Evolutionary conservation across 1,139 yeast genomes (phyloP), one percentile per base, ranked within the genome.

Genomic region (Pichia sp.): DNA sequence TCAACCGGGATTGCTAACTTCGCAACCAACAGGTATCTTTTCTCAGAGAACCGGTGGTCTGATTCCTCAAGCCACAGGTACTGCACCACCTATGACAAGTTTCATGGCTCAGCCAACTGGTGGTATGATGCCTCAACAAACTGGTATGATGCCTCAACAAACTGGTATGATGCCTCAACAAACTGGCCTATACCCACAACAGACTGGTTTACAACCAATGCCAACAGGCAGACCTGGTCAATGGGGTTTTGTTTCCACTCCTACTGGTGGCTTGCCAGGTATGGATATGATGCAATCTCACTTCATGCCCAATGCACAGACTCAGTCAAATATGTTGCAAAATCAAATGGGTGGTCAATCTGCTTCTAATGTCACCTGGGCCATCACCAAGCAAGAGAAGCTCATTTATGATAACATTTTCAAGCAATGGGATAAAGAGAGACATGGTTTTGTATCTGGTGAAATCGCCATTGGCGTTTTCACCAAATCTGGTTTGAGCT

Each of bases 381-480:
- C 91, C 21, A 78, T 88, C 53, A 72, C 93, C 32, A 78, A 80
- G 50, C 91, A 85, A 50, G 98, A 91, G 54, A 88, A 87, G 56
- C 71, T 69, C 42, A 75, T 87, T 38, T 88, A 87, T 59, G 96
- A 87, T 55, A 83, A 82, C 35, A 83, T 88, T 41, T 91, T 88
- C 60, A 69, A 69, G 37, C 94, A 94, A 30, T 88, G 95, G 87
- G 96, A 88, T 56, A 66, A 74, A 15, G 56, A 67, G 22, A 69
- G 70, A 33, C 67, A 64, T 34, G 97, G 98, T 0, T 71, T 63
- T 44, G 69, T 91, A 38, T 80, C 77, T 39, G 95, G 97, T 12
- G 77, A 75, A 28, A 77, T 80, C 14, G 96, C 96, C 1, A 86
- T 91, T 37, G 76, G 76, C 43, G 80, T 91, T 26, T 87, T 91